Percentiles rank a stretch among this genome's conserved stretches.
Conservation (phyloP, 345 rosid genomes). For the Murraya koenigii region DNA sequence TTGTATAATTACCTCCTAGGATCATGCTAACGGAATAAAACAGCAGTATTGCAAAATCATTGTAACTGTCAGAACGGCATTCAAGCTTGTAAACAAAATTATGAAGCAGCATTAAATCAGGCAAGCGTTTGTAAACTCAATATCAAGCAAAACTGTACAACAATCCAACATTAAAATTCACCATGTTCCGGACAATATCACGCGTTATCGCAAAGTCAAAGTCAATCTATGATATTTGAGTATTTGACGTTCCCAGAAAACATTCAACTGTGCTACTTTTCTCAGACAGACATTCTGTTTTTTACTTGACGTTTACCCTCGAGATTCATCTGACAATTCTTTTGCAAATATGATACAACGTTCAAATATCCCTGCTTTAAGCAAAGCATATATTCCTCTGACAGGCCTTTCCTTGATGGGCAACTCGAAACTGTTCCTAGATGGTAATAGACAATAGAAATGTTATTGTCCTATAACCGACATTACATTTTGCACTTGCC, state of each 20-base stretch:
- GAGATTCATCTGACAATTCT: not conserved
- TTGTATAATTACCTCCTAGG: too few relatives aligned
- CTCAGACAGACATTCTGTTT: not conserved
- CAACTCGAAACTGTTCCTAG: not conserved
- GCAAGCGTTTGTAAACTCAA: not conserved
- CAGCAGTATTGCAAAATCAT: too few relatives aligned
- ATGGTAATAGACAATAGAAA: not conserved
- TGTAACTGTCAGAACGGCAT: too few relatives aligned
- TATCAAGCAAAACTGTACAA: not conserved
- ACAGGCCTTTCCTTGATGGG: not conserved
- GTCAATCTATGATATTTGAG: not conserved
- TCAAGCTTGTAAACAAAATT: not conserved
- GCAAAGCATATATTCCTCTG: not conserved
- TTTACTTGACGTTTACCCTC: not conserved
- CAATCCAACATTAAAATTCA: not conserved
- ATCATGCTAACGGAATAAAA: too few relatives aligned
- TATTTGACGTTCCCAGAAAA: not conserved
- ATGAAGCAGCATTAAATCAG: not conserved
- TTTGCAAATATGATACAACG: not conserved
- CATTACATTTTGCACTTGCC: not conserved
- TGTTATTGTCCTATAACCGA: not conserved
- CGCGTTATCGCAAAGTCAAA: not conserved
- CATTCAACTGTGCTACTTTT: not conserved
- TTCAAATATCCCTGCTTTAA: not conserved
- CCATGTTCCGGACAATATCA: not conserved